These are phyloP conservation scores for Sicyos edulis DNA, from an alignment of 306 rosid species.

Conservation along the genomic window DNA sequence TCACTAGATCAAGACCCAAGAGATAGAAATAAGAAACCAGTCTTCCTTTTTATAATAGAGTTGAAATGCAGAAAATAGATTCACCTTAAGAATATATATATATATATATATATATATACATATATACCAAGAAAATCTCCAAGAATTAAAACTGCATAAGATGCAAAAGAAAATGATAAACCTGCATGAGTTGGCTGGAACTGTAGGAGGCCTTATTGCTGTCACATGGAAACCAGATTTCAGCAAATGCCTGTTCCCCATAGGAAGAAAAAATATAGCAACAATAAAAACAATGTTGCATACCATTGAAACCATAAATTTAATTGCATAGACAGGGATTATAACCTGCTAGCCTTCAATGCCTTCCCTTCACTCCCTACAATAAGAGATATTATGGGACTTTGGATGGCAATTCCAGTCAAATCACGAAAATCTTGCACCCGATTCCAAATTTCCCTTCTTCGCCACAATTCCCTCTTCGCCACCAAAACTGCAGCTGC, in stretches of 20 bases:
- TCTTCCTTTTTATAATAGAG: not conserved
- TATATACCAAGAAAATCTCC: not conserved
- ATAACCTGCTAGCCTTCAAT: slow-evolving; percentile 67
- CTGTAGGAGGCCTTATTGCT: slow-evolving; percentile 93
- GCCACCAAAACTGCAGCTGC: slow-evolving; percentile 84
- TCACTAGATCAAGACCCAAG: not conserved
- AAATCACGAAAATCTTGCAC: slow-evolving; percentile 68
- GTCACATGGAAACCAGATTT: slow-evolving; percentile 91
- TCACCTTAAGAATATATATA: slow-evolving; percentile 5
- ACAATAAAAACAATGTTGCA: not conserved
- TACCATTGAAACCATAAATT: not conserved
- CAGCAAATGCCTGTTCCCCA: slow-evolving; percentile 57
- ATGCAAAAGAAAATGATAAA: slow-evolving; percentile 22
- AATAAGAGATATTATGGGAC: slow-evolving; percentile 80
- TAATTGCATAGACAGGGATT: not conserved
- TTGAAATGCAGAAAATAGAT: not conserved
- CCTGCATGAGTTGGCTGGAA: slow-evolving; percentile 98
- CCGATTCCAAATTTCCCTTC: slow-evolving; percentile 63
- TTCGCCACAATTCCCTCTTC: slow-evolving; percentile 71
- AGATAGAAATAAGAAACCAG: not conserved
- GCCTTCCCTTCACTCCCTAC: slow-evolving; percentile 88
- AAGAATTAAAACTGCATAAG: not conserved
- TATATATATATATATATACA: too few relatives aligned
- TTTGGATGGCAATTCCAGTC: slow-evolving; percentile 79
- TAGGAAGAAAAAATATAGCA: slow-evolving; percentile 18